These are phyloP conservation scores for Cynanchum wilfordii DNA, from an alignment of 257 asterid genomes.

Conservation along the genomic window DNA sequence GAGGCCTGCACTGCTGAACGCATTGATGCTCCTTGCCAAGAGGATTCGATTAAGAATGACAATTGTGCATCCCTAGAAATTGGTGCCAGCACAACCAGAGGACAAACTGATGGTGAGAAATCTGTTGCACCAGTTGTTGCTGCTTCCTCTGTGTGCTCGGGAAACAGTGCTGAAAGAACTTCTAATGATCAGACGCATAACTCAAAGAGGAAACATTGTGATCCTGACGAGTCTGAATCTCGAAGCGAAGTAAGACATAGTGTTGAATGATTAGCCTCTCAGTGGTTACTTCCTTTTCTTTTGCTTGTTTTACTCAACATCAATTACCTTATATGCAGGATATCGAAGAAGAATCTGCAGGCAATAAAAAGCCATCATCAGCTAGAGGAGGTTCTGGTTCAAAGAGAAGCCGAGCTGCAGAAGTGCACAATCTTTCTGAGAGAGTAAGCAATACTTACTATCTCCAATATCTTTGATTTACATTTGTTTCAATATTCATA, in stretches of 20 bases:
- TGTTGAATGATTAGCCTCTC: neutral
- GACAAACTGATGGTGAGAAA: conserved; percentile 41
- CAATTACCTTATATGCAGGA: conserved; percentile 46
- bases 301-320: conserved; percentile 1
- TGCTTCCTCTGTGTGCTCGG: conserved; percentile 92
- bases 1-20: conserved; percentile 29
- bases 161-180: conserved; percentile 63
- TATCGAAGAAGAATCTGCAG: conserved; percentile 61
- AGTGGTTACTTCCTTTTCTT: conserved; percentile 3
- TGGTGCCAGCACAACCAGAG: conserved; percentile 24
- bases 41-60: conserved; percentile 33
- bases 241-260: conserved; percentile 68
- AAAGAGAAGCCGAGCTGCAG: conserved; percentile 94
- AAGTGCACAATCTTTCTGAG: conserved; percentile 94
- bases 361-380: conserved; percentile 38
- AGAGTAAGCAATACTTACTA: conserved; percentile 57
- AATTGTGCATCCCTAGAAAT: conserved; percentile 20
- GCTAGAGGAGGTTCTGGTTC: conserved; percentile 55
- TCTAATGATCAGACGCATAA: conserved; percentile 57
- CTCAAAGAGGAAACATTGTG: conserved; percentile 58
- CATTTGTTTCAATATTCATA: conserved; percentile 5
- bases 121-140: conserved; percentile 55
- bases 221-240: conserved; percentile 59
- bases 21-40: conserved; percentile 30
- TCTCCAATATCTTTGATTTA: neutral